These are phyloP conservation scores for Diaporthe longicolla DNA, from an alignment of 2,329 filamentous ascomycete genomes.

Conservation along the genomic window DNA sequence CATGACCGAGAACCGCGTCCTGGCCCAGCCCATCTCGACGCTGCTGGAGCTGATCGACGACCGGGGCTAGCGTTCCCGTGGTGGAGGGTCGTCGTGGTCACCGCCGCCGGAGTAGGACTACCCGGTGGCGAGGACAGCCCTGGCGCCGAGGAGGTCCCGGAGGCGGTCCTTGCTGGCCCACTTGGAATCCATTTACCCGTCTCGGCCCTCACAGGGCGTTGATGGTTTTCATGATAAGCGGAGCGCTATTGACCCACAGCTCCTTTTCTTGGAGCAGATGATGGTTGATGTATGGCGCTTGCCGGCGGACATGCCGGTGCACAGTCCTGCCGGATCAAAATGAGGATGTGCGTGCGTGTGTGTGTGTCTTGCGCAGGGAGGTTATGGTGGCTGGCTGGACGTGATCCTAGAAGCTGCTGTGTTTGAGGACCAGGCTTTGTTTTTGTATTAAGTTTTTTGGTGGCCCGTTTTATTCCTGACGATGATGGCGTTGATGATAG, in stretches of 20 bases:
- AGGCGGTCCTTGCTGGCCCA: too few relatives aligned
- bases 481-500: constrained; percentile 6
- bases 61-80: constrained; percentile 10
- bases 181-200: too few relatives aligned
- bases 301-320: background rate
- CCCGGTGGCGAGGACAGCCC: background rate
- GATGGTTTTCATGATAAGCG: too few relatives aligned
- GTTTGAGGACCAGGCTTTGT: background rate
- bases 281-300: too few relatives aligned
- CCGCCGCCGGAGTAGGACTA: background rate
- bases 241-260: too few relatives aligned
- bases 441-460: background rate
- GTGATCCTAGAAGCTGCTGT: background rate
- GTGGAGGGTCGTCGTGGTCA: background rate
- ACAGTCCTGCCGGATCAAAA: too few relatives aligned
- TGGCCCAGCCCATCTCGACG: constrained; percentile 58
- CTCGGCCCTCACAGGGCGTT: too few relatives aligned
- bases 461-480: background rate
- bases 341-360: background rate
- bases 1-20: constrained; percentile 75
- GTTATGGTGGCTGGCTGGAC: background rate
- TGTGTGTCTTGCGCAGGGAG: background rate
- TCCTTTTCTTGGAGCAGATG: too few relatives aligned
- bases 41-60: constrained; percentile 52
- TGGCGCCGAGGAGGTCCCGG: too few relatives aligned